Evolutionary conservation across 495 filamentous ascomycete species (phyloP), one percentile per base, ranked within the genome.

Genomic region (Tuber umbilicatum): DNA sequence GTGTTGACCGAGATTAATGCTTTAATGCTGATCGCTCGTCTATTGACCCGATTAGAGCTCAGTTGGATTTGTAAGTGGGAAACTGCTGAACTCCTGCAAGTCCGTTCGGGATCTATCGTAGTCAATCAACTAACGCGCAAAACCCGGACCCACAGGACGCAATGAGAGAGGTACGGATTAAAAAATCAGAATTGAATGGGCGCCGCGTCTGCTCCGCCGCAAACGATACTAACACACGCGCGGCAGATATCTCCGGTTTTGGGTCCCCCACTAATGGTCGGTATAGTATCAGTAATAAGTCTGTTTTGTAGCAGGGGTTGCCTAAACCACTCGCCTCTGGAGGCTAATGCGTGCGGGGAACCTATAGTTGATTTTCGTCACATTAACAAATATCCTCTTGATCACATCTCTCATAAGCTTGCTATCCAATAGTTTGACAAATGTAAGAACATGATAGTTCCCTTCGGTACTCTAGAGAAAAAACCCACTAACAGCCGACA

Each of bases 361-460:
- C 39, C 23, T 70, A 23, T 40, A 81, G 88, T 82, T 91, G 47
- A 87, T 93, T 78, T 97, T 97, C 81, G 88, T 97, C 42, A 91
- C 87, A 43, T 86, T 97, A 83, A 96, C 92, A 76, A 96, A 94
- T 77, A 93, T 97, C 73, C 87, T 97, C 21, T 86, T 97, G n/a
- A 90, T 96, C 78, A 95, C 94, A 55, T 94, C 92, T 23, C 86
- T 97, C 74, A 95, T 97, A 73, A 93, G 92, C 86, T 89, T 97
- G 84, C 89, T 97, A 77, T 94, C 92, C 78, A 94, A 96, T 86
- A 93, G 90, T 81, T 89, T 97, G 78, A 92, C 90, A 60, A 92
- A 92, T 82, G 93, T 97, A 82, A 85, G 90, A 85, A 35, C 72
- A 67, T 43, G 41, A 70, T 75, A 31, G 41, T 17, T 70, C 37